phyloP scores from a whole-genome alignment of 2,329 filamentous ascomycete species.

The Leptographium flavum region DNA sequence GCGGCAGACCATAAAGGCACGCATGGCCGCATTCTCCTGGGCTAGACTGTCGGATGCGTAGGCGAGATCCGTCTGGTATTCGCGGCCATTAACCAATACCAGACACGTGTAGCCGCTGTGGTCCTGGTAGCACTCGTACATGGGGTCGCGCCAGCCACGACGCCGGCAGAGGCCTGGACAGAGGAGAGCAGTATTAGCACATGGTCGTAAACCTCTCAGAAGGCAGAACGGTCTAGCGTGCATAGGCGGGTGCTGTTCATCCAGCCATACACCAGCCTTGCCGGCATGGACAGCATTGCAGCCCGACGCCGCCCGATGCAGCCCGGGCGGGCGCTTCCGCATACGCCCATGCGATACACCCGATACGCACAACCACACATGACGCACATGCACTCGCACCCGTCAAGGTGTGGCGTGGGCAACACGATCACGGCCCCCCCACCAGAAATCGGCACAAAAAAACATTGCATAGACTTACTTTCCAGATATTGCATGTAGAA shows the following conservation, averaged over 20 bases:
- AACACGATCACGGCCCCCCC: too few relatives aligned
- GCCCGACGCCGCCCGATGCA: slow-evolving; percentile 16
- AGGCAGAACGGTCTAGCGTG: neutral
- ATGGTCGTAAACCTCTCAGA: too few relatives aligned
- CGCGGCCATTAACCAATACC: slow-evolving; percentile 87
- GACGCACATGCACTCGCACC: neutral
- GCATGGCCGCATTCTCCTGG: slow-evolving; percentile 87
- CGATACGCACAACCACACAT: neutral
- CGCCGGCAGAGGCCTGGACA: slow-evolving; percentile 76
- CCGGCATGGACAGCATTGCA: slow-evolving; percentile 15
- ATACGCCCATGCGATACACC: neutral
- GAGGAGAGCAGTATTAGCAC: neutral
- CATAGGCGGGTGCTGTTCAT: too few relatives aligned
- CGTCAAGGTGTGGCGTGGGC: neutral
- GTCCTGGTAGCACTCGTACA: slow-evolving; percentile 70
- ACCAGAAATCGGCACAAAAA: slow-evolving; percentile 12
- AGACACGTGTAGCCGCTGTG: slow-evolving; percentile 71
- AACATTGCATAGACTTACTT: slow-evolving; percentile 41
- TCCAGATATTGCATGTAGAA: slow-evolving; percentile 62
- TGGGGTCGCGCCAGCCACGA: slow-evolving; percentile 82
- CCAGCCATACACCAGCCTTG: too few relatives aligned
- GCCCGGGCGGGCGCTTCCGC: neutral
- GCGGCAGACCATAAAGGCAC: slow-evolving; percentile 92
- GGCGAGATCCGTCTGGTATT: slow-evolving; percentile 82
- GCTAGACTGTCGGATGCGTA: slow-evolving; percentile 74